Base-by-base conservation (phyloP, 306 rosid species). In the Trichosanthes cucumerina region DNA sequence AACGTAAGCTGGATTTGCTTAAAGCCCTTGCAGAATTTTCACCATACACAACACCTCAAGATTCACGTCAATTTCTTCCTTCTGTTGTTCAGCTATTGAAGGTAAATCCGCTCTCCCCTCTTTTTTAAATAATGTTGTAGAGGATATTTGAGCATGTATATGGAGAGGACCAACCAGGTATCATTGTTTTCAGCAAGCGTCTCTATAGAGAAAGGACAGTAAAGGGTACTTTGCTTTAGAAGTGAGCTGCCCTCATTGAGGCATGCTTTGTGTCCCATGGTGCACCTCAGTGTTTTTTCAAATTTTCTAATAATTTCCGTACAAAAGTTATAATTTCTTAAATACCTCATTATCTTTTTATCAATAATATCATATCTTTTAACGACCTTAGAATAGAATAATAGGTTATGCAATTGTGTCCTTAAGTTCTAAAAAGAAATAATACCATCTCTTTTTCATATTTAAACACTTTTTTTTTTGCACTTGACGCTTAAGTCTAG, bases 41-140 rank as follows among this genome's bases (percentile, higher is more conserved):
- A 58, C 98, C 97, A 38, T 96, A 83, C 80, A 88, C 98, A 56
- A 84, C 91, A 4, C 97, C 98, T 14, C 98, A 87, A 85, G 99
- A 96, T 83, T 96, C 99, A 21, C 98, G 99, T 14, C 99, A 91
- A 87, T 88, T 92, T 80, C 99, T 96, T 82, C 98, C 99, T 77
- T 88, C 96, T 23, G 82, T 96, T 83, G 97, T 92, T 86, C 97
- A 92, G 84, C 88, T 92, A 79, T 82, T 92, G 78, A 92, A 88
- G 96, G 99, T 92, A 85, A 62, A 53, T 46, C 44, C 56, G 11
- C 71, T 70, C 76, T 46, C 43, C n/a, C 46, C 23, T 33, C 16
- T 49, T 18, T 47, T 47, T 46, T 13, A 71, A 44, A 71, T 23
- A 71, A 24, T 9, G 9, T 31, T 47, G 46, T 49, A 16, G 26